phyloP scores from a whole-genome alignment of 768 basidiomycete genomes.

The Boletus rubropictus region DNA sequence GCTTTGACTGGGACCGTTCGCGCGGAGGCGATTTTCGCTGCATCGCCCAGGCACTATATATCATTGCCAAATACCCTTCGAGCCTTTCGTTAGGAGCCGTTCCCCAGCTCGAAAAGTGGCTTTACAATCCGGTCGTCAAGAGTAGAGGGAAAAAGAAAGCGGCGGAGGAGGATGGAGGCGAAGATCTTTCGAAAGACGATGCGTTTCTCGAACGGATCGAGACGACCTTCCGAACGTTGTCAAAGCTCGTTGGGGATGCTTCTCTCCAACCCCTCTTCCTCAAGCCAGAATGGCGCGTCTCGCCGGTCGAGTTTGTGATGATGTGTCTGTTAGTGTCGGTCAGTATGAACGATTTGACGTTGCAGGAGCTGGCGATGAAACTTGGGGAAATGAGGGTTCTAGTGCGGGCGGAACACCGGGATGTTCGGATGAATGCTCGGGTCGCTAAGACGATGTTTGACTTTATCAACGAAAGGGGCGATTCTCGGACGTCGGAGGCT shows the following conservation, averaged over 20 bases:
- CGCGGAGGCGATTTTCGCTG: constrained; percentile 56
- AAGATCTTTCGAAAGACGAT: constrained; percentile 29
- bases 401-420: constrained; percentile 51
- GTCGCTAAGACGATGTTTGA: constrained; percentile 52
- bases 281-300: constrained; percentile 42
- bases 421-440: constrained; percentile 60
- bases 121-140: constrained; percentile 27
- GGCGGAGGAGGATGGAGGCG: neutral
- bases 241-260: constrained; percentile 37
- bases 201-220: constrained; percentile 32
- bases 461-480: constrained; percentile 37
- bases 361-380: constrained; percentile 38
- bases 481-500: neutral
- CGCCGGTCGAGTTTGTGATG: constrained; percentile 65
- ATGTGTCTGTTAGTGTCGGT: constrained; percentile 49
- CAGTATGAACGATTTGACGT: constrained; percentile 37
- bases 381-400: constrained; percentile 48
- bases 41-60: constrained; percentile 48
- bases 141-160: constrained; percentile 21
- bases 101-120: constrained; percentile 46
- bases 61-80: constrained; percentile 42
- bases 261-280: constrained; percentile 35
- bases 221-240: constrained; percentile 44
- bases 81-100: constrained; percentile 29
- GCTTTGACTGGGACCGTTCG: constrained; percentile 46